These are phyloP conservation scores for Dacryopinax primogenitus DNA, from an alignment of 768 basidiomycete species.

Conservation along the genomic window DNA sequence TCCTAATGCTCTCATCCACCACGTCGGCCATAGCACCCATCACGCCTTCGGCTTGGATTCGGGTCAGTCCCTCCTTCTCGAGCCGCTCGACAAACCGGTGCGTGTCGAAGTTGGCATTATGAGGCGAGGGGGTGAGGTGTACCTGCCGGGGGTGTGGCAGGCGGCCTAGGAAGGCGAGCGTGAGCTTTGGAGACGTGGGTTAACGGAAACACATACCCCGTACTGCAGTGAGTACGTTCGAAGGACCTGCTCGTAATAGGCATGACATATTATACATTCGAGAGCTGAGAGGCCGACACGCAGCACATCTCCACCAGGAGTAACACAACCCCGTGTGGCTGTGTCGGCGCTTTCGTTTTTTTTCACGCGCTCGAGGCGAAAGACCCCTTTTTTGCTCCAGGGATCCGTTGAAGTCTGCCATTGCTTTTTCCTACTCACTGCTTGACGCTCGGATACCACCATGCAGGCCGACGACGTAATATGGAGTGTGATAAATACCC, in stretches of 20 bases:
- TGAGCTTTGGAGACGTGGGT: neutral
- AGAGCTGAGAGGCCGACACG: neutral
- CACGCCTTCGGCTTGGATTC: conserved; percentile 89
- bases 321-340: neutral
- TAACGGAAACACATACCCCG: neutral
- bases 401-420: neutral
- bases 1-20: conserved; percentile 90
- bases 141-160: too few species aligned
- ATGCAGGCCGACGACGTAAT: conserved; percentile 80
- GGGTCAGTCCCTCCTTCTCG: conserved; percentile 75
- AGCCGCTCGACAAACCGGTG: conserved; percentile 87
- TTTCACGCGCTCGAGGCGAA: neutral
- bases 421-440: neutral
- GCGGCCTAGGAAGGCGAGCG: neutral
- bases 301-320: neutral
- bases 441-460: neutral
- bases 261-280: neutral
- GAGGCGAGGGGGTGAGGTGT: neutral
- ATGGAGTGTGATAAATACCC: conserved; percentile 87
- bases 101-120: conserved; percentile 66
- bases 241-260: conserved; percentile 1
- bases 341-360: neutral
- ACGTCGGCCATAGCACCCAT: conserved; percentile 96
- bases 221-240: neutral
- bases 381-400: neutral